Conservation (phyloP, 495 filamentous ascomycete genomes). For the Terfezia boudieri region DNA sequence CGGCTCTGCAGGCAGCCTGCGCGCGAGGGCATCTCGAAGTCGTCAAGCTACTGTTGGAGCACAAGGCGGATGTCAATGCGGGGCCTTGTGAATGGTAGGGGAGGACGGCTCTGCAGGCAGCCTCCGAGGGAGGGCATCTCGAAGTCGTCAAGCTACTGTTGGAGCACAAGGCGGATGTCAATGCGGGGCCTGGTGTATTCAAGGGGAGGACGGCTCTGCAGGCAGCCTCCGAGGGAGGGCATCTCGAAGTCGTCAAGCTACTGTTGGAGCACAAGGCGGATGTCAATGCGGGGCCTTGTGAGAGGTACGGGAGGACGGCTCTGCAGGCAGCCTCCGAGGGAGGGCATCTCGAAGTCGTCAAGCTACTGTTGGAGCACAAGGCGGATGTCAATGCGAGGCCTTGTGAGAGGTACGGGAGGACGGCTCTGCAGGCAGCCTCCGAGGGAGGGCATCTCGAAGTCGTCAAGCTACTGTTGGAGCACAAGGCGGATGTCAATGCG, state of each 20-base stretch:
- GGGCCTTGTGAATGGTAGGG: no score
- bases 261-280: neutral
- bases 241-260: conserved; percentile 2
- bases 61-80: no score
- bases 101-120: no score
- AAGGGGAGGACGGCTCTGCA: no score
- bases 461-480: neutral
- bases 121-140: no score
- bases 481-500: neutral
- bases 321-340: neutral
- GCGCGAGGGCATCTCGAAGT: no score
- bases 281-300: neutral
- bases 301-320: neutral
- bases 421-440: conserved; percentile 2
- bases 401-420: neutral
- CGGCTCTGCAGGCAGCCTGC: no score
- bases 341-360: neutral
- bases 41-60: no score
- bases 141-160: no score
- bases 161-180: neutral
- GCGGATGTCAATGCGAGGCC: neutral
- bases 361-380: neutral
- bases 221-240: conserved; percentile 1
- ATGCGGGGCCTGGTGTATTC: no score
- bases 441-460: neutral